Percentiles rank a stretch among this genome's conserved stretches.
Conservation (phyloP, 1,139 yeast species). For the Williopsis jadinii region DNA sequence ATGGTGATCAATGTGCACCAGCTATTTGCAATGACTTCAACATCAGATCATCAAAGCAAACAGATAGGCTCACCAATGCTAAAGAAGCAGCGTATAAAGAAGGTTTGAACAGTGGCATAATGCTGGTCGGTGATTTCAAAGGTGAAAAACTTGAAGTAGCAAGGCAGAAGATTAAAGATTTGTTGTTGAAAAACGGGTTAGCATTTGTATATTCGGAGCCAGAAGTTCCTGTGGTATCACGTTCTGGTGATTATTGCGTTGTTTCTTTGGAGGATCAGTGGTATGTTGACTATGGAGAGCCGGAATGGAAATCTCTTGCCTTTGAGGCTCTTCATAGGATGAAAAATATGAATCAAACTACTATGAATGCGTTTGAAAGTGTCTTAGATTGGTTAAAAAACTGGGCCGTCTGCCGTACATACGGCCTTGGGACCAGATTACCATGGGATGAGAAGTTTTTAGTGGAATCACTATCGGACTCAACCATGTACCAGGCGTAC, state of each 20-base stretch:
- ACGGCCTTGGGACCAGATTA: constrained; percentile 89
- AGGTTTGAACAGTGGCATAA: constrained; percentile 85
- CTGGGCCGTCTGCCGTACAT: constrained; percentile 98
- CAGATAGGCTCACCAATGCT: constrained; percentile 79
- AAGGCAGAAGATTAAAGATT: constrained; percentile 72
- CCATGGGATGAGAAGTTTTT: constrained; percentile 97
- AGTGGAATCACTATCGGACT: constrained; percentile 93
- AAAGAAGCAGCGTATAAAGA: constrained; percentile 94
- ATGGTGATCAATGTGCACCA: constrained; percentile 87
- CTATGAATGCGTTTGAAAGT: constrained; percentile 91
- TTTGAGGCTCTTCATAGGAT: constrained; percentile 68
- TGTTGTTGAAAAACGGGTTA: constrained; percentile 64
- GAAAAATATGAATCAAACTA: constrained; percentile 79
- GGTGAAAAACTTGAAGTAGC: constrained; percentile 91
- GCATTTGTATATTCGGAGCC: constrained; percentile 95
- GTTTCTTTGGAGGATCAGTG: constrained; percentile 99
- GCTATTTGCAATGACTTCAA: constrained; percentile 76
- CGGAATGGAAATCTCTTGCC: constrained; percentile 79
- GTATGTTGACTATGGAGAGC: constrained; percentile 97
- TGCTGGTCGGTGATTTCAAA: constrained; percentile 71
- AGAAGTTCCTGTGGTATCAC: constrained; percentile 78
- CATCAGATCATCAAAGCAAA: constrained; percentile 91
- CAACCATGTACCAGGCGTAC: constrained; percentile 93
- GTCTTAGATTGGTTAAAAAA: constrained; percentile 94
- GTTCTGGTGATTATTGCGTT: constrained; percentile 95